A percentile compares a stretch with the other conserved stretches of the same genome.
Conservation (phyloP, 768 basidiomycete species). For the Suillus clintonianus region DNA sequence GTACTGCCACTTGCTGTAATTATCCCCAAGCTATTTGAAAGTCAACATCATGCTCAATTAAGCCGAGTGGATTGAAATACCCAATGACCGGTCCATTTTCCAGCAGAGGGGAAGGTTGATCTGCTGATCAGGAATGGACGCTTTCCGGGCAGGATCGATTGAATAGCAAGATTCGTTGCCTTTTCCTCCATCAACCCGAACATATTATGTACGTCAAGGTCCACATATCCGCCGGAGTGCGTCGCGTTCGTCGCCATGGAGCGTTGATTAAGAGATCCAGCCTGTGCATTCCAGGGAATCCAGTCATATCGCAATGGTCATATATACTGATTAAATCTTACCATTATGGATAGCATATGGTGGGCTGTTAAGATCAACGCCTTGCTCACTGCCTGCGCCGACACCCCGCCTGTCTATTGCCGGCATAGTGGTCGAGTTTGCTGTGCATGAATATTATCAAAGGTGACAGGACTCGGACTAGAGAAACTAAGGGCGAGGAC, state of each 20-base stretch:
- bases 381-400: conserved; percentile 49
- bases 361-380: conserved; percentile 54
- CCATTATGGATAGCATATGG: conserved; percentile 77
- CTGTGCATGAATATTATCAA: conserved; percentile 28
- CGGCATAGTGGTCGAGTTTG: conserved; percentile 10
- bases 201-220: conserved; percentile 70
- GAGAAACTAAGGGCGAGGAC: too few species aligned
- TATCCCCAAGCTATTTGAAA: conserved; percentile 65
- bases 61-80: conserved; percentile 27
- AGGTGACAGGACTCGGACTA: too few species aligned
- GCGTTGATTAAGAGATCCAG: conserved; percentile 50
- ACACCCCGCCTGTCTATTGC: conserved; percentile 44
- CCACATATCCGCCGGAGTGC: conserved; percentile 59
- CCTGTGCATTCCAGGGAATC: conserved; percentile 33
- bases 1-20: conserved; percentile 74
- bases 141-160: conserved; percentile 53
- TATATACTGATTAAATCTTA: conserved; percentile 20
- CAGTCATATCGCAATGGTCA: neutral
- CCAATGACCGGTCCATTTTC: conserved; percentile 76
- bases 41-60: neutral
- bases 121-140: conserved; percentile 73
- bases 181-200: conserved; percentile 74
- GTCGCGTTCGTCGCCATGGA: conserved; percentile 76
- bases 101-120: conserved; percentile 67
- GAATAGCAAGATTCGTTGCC: conserved; percentile 61